Conservation (phyloP, 306 rosid species). For the Acmispon strigosus region DNA sequence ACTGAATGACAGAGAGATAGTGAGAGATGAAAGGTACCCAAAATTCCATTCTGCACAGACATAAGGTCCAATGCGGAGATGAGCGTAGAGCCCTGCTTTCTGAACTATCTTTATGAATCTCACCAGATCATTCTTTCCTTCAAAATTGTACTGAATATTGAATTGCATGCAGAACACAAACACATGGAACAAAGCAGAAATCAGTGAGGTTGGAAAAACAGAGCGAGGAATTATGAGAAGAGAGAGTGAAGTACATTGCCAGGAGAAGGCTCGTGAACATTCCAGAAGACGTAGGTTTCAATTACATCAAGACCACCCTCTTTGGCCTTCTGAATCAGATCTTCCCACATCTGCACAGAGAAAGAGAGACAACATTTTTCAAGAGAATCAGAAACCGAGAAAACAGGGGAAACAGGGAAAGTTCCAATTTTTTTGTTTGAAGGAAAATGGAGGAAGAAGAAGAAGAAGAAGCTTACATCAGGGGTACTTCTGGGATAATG, state of each 20-base stretch:
- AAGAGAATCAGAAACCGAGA: background rate
- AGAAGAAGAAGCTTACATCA: constrained; percentile 40
- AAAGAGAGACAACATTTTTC: constrained; percentile 6
- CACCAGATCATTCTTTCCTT: constrained; percentile 86
- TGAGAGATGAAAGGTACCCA: constrained; percentile 48
- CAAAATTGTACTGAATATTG: constrained; percentile 73
- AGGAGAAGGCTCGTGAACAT: constrained; percentile 92
- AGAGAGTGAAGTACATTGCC: constrained; percentile 61
- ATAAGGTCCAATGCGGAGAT: constrained; percentile 97
- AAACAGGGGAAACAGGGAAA: background rate
- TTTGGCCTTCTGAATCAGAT: constrained; percentile 89
- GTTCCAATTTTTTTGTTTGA: background rate
- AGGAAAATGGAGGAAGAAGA: no score
- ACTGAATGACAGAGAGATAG: background rate
- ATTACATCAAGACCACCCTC: constrained; percentile 90
- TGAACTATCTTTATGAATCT: constrained; percentile 82
- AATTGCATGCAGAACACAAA: constrained; percentile 9
- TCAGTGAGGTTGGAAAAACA: background rate
- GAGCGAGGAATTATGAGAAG: background rate
- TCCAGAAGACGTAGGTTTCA: constrained; percentile 98
- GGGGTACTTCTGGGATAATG: constrained; percentile 99
- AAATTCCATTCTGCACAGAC: constrained; percentile 99
- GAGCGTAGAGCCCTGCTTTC: constrained; percentile 88
- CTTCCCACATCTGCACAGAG: constrained; percentile 82
- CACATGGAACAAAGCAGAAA: no score